phyloP scores from a whole-genome alignment of 768 basidiomycete genomes.

The Phylloporus scabripes region DNA sequence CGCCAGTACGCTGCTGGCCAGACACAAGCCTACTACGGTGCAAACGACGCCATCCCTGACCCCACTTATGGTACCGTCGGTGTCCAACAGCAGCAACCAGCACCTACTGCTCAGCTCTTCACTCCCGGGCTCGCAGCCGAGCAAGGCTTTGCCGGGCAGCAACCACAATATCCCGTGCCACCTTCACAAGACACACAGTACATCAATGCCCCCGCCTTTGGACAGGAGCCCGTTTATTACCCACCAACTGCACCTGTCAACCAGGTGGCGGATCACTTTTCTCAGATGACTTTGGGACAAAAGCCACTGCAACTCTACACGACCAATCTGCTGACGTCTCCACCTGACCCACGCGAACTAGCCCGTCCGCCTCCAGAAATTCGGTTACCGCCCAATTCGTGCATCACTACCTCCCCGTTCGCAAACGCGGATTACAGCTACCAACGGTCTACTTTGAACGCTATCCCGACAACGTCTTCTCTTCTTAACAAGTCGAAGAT shows the following conservation, averaged over 20 bases:
- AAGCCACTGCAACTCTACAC: slow-evolving; percentile 78
- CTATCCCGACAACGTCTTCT: slow-evolving; percentile 87
- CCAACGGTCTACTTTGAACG: slow-evolving; percentile 86
- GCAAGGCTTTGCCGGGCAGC: slow-evolving; percentile 58
- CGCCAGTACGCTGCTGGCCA: slow-evolving; percentile 94
- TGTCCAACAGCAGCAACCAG: slow-evolving; percentile 33
- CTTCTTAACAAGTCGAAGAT: slow-evolving; percentile 86
- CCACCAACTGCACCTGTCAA: slow-evolving; percentile 42
- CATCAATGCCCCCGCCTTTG: slow-evolving; percentile 40
- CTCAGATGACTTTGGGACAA: slow-evolving; percentile 83
- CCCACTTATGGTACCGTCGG: slow-evolving; percentile 38
- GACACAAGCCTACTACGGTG: slow-evolving; percentile 81
- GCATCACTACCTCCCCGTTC: slow-evolving; percentile 66
- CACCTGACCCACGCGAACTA: slow-evolving; percentile 86
- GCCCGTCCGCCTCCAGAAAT: slow-evolving; percentile 83
- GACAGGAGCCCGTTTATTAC: slow-evolving; percentile 39
- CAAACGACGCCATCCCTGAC: slow-evolving; percentile 40
- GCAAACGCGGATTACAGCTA: slow-evolving; percentile 90
- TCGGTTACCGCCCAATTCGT: slow-evolving; percentile 78
- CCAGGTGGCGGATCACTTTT: slow-evolving; percentile 77
- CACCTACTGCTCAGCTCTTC: slow-evolving; percentile 55
- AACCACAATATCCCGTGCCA: slow-evolving; percentile 47
- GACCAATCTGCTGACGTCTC: slow-evolving; percentile 87
- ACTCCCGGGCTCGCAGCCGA: slow-evolving; percentile 78
- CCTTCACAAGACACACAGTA: slow-evolving; percentile 38